phyloP scores from a whole-genome alignment of 1,139 yeast species.

The Pichia sp. region DNA sequence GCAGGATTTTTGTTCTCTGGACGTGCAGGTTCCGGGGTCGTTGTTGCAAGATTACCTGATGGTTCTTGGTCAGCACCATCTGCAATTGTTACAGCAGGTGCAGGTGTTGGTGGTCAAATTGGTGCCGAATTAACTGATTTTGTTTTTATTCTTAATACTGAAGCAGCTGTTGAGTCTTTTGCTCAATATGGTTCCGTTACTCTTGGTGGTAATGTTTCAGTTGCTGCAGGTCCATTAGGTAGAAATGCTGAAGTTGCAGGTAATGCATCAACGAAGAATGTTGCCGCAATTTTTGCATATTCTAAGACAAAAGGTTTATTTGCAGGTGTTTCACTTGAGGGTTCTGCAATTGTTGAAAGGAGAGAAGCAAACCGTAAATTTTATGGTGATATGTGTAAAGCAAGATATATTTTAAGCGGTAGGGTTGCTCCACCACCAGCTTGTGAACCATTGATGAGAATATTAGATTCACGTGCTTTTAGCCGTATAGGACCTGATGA shows the following conservation, averaged over 20 bases:
- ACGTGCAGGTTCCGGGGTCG: slow-evolving; percentile 95
- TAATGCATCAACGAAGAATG: slow-evolving; percentile 80
- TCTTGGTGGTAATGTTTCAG: slow-evolving; percentile 88
- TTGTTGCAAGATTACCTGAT: slow-evolving; percentile 89
- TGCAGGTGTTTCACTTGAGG: slow-evolving; percentile 96
- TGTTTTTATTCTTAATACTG: slow-evolving; percentile 82
- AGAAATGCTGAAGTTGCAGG: slow-evolving; percentile 98
- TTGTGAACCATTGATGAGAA: slow-evolving; percentile 83
- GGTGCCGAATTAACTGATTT: slow-evolving; percentile 97
- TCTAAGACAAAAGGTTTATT: slow-evolving; percentile 94
- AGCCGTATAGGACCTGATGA: slow-evolving; percentile 48
- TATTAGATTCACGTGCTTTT: slow-evolving; percentile 82
- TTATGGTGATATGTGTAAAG: slow-evolving; percentile 83
- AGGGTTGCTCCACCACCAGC: slow-evolving; percentile 89
- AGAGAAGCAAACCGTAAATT: slow-evolving; percentile 95
- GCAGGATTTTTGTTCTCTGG: slow-evolving; percentile 97
- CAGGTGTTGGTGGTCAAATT: slow-evolving; percentile 97
- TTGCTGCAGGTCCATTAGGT: slow-evolving; percentile 98
- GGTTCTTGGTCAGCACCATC: slow-evolving; percentile 99
- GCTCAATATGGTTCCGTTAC: slow-evolving; percentile 94
- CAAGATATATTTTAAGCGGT: slow-evolving; percentile 76
- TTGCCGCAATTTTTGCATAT: slow-evolving; percentile 88
- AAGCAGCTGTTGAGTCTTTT: slow-evolving; percentile 87
- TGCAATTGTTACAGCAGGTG: slow-evolving; percentile 94
- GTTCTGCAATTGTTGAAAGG: slow-evolving; percentile 90